phyloP scores from a whole-genome alignment of 2,329 filamentous ascomycete genomes.

The Pseudocercospora fuligena region DNA sequence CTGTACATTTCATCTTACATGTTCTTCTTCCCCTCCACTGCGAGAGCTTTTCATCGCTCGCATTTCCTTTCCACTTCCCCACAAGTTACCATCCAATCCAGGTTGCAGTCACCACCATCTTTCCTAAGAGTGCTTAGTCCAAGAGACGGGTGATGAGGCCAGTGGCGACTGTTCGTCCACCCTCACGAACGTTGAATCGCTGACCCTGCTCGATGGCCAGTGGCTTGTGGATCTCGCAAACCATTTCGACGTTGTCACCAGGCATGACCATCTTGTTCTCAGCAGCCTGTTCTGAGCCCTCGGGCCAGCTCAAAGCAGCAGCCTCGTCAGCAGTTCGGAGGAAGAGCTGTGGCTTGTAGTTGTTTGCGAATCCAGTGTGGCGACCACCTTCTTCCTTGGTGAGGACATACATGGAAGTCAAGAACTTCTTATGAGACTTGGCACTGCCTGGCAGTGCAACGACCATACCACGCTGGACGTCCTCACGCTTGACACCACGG shows the following conservation, averaged over 20 bases:
- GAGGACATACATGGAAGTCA: conserved; percentile 94
- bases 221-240: conserved; percentile 81
- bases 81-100: background rate
- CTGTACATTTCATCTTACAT: conserved; percentile 27
- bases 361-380: conserved; percentile 91
- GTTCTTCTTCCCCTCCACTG: background rate
- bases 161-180: conserved; percentile 66
- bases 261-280: conserved; percentile 88
- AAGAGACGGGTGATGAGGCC: conserved; percentile 47
- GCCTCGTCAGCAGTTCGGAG: conserved; percentile 84
- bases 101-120: background rate
- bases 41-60: background rate
- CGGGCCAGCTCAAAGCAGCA: conserved; percentile 82
- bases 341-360: conserved; percentile 97
- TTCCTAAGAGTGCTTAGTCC: conserved; percentile 34
- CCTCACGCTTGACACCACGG: conserved; percentile 94
- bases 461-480: conserved; percentile 93
- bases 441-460: conserved; percentile 79
- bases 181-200: conserved; percentile 98
- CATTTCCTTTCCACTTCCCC: background rate
- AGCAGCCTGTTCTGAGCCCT: conserved; percentile 71
- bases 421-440: conserved; percentile 88
- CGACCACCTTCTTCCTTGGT: conserved; percentile 98
- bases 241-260: conserved; percentile 98
- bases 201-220: conserved; percentile 89